Conservation (phyloP, 371 early-diverging fungal species). For the Mucor racemosus region DNA sequence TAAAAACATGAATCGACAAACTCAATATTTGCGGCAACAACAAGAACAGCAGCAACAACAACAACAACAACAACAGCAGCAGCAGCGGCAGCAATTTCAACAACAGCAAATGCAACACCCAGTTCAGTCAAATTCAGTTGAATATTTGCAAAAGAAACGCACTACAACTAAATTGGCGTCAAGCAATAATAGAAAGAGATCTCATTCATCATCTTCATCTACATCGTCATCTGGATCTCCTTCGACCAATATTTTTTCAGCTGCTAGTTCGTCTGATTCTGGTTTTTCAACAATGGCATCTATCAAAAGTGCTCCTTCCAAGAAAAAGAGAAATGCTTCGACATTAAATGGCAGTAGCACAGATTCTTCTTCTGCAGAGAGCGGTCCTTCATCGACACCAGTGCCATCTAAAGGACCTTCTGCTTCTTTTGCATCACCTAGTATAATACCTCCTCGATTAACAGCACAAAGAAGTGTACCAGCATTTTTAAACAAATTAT, state of each 20-base stretch:
- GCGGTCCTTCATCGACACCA: conserved; percentile 10
- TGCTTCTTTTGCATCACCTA: conserved; percentile 25
- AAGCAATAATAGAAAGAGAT: conserved; percentile 22
- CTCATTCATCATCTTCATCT: conserved; percentile 27
- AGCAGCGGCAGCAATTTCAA: background rate
- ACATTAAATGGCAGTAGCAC: background rate
- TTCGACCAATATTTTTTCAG: conserved; percentile 15
- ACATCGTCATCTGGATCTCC: conserved; percentile 18
- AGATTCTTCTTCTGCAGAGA: conserved; percentile 12
- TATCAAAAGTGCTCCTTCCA: background rate
- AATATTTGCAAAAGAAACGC: background rate
- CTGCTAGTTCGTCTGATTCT: conserved; percentile 30
- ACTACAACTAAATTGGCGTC: background rate
- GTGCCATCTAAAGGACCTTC: conserved; percentile 5
- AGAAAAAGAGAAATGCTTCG: conserved; percentile 11
- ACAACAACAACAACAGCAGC: background rate
- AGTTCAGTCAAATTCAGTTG: background rate
- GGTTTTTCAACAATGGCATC: conserved; percentile 27
- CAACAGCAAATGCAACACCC: background rate
- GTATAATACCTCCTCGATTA: conserved; percentile 18
- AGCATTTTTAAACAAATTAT: conserved; percentile 88
- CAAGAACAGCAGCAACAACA: background rate
- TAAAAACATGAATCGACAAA: conserved; percentile 16
- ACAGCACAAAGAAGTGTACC: conserved; percentile 67
- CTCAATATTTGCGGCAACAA: conserved; percentile 4